These are phyloP conservation scores for Phytopythium aichiense DNA, from an alignment of 352 stramenopile genomes.

Conservation along the genomic window DNA sequence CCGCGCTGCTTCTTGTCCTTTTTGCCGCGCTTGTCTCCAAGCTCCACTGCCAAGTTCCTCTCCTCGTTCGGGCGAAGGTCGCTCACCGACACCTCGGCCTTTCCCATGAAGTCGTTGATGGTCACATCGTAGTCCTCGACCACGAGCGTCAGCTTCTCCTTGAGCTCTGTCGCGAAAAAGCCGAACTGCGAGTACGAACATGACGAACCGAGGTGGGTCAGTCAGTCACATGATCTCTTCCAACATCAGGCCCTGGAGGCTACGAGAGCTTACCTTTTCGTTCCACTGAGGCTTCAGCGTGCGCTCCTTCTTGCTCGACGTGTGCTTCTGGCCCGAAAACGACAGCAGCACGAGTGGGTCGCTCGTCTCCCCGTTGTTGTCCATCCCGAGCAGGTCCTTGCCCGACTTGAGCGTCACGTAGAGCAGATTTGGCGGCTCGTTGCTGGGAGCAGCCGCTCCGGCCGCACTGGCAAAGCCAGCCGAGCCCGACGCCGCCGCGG, in stretches of 20 bases:
- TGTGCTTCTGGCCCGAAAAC: conserved; percentile 77
- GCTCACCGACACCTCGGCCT: conserved; percentile 44
- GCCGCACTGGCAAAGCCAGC: conserved; percentile 7
- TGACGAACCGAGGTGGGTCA: neutral
- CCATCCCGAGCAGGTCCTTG: conserved; percentile 83
- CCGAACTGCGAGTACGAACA: conserved; percentile 27
- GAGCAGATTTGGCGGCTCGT: conserved; percentile 55
- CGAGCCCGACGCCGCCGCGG: conserved; percentile 11
- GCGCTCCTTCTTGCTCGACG: conserved; percentile 69
- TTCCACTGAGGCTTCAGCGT: conserved; percentile 75
- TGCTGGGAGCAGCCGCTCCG: conserved; percentile 16
- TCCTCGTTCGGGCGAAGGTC: conserved; percentile 53
- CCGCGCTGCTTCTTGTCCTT: conserved; percentile 70
- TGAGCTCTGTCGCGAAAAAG: conserved; percentile 60
- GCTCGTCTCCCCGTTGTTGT: conserved; percentile 73
- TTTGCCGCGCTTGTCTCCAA: conserved; percentile 55
- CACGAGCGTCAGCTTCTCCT: conserved; percentile 42
- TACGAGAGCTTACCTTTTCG: conserved; percentile 31
- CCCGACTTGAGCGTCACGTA: conserved; percentile 69
- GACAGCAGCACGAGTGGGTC: conserved; percentile 86
- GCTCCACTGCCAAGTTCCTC: conserved; percentile 49
- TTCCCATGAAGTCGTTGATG: conserved; percentile 82
- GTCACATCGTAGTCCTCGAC: conserved; percentile 76
- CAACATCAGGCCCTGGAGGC: neutral
- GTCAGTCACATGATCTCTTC: neutral